Base-by-base conservation (phyloP, 2,329 filamentous ascomycete species). In the Grosmannia clavigera region DNA sequence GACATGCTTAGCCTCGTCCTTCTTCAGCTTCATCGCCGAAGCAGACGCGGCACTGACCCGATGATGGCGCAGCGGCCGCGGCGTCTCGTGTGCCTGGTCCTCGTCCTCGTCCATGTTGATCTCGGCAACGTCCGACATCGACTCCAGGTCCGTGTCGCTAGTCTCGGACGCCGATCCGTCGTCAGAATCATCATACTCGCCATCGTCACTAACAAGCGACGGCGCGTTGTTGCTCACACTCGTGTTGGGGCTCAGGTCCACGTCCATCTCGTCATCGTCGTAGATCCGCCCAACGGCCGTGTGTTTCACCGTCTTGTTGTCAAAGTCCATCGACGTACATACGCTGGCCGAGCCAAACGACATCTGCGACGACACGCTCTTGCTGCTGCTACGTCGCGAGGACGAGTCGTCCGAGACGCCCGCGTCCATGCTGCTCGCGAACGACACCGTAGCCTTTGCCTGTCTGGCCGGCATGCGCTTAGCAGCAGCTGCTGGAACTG, bases 191-290 rank as follows among this genome's bases (percentile, higher is more conserved):
- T 88, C 87, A 67, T 87, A 89, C 69, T 90, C 87, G 66, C 87
- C 86, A 68, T 90, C 87, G 71, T 92, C 88, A 72, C 87, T 90
- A 68, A 91, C 87, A 56, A 92, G 78, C 66, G 86, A 90, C 27
- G 88, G 88, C 10, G 88, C 87, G 65, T 88, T 88, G 71, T 90
- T 90, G 70, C 86, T 87, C 57, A 85, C 78, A 53, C 85, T 73
- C 0, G 85, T 87, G 66, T 84, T 83, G 5, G 87, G 87, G 66
- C 85, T 89, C 61, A 88, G 72, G 59, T 88, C 83, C 55, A 78
- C 76, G 59, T 84, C 81, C 68, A 83, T 76, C 33, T 60, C 63
- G 54, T 77, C 73, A 59, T 78, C 78, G 16, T 57, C 61, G 64
- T 79, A 79, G 48, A 77, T 67, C 52, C 72, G 69, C 31, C 72